A percentile compares a stretch with the other conserved stretches of the same genome.
These are phyloP conservation scores for Adansonia madagascariensis DNA, from an alignment of 441 rosid genomes.

Conservation along the genomic window DNA sequence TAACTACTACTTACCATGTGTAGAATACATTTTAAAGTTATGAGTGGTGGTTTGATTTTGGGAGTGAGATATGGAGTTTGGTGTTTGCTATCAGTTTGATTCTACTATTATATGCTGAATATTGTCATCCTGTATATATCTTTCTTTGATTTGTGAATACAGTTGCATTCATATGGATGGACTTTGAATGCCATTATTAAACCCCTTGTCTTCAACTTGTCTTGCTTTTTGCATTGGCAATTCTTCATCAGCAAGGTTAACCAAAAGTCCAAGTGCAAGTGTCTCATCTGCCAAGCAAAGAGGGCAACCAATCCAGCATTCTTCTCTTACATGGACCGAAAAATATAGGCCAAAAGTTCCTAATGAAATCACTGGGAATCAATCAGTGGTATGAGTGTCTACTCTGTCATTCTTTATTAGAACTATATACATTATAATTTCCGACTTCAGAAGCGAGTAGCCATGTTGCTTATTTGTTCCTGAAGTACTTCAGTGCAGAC, in stretches of 20 bases:
- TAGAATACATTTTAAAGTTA: background rate
- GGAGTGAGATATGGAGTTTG: background rate
- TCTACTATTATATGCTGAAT: background rate
- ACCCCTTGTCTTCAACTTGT: background rate
- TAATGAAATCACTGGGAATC: slow-evolving; percentile 90
- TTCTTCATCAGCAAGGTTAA: slow-evolving; percentile 34
- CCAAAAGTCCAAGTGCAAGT: slow-evolving; percentile 38
- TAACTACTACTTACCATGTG: background rate
- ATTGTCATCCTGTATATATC: background rate
- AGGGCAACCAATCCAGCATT: slow-evolving; percentile 41
- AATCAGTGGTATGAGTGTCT: slow-evolving; percentile 59
- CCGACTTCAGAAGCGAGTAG: slow-evolving; percentile 9
- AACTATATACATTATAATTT: background rate
- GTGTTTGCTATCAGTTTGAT: background rate
- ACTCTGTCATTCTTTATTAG: background rate
- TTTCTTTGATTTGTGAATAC: background rate
- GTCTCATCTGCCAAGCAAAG: slow-evolving; percentile 52
- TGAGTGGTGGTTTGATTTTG: background rate
- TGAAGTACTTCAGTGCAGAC: background rate
- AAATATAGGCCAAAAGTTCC: slow-evolving; percentile 86
- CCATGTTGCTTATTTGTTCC: background rate
- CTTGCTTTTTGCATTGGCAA: slow-evolving; percentile 38
- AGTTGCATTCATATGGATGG: background rate
- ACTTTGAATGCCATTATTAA: slow-evolving; percentile 19
- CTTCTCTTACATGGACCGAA: slow-evolving; percentile 82